Evolutionary conservation across 2,329 filamentous ascomycete species (phyloP).

Genomic region (Macrophomina tecta): DNA sequence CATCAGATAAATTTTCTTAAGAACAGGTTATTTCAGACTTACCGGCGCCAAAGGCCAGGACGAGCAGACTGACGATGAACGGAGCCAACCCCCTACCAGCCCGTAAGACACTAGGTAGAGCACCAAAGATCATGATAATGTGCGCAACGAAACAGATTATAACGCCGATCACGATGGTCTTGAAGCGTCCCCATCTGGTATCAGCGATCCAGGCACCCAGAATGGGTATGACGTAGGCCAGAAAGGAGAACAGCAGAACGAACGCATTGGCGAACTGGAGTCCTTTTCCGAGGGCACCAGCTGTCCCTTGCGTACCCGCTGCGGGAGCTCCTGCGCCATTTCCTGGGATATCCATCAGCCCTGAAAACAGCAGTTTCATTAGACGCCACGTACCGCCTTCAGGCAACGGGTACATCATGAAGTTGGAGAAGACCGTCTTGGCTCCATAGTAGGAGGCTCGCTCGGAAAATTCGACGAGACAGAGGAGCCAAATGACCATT

Average conservation of each 20-base stretch:
- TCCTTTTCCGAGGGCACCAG: conserved; percentile 66
- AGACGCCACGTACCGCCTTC: conserved; percentile 33
- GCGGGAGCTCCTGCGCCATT: conserved; percentile 39
- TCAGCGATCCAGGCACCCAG: conserved; percentile 51
- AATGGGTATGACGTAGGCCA: conserved; percentile 65
- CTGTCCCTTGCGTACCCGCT: conserved; percentile 43
- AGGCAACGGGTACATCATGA: conserved; percentile 66
- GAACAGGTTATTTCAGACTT: conserved; percentile 39
- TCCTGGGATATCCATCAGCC: neutral
- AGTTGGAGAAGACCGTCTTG: conserved; percentile 64
- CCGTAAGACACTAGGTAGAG: conserved; percentile 50
- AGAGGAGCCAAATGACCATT: conserved; percentile 61
- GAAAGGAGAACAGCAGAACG: conserved; percentile 61
- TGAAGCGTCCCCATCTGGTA: conserved; percentile 49
- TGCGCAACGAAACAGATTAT: conserved; percentile 47
- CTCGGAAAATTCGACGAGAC: conserved; percentile 66
- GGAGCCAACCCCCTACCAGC: conserved; percentile 44
- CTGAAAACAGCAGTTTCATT: neutral
- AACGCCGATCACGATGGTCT: conserved; percentile 48
- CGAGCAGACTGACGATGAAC: conserved; percentile 48
- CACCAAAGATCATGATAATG: conserved; percentile 42
- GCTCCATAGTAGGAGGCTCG: conserved; percentile 67
- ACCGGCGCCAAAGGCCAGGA: conserved; percentile 47
- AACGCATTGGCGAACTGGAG: conserved; percentile 60
- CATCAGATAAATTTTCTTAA: conserved; percentile 31